A percentile compares a stretch with the other conserved stretches of the same genome.
phyloP scores from a whole-genome alignment of 768 basidiomycete species.

The Podaxis sp. region DNA sequence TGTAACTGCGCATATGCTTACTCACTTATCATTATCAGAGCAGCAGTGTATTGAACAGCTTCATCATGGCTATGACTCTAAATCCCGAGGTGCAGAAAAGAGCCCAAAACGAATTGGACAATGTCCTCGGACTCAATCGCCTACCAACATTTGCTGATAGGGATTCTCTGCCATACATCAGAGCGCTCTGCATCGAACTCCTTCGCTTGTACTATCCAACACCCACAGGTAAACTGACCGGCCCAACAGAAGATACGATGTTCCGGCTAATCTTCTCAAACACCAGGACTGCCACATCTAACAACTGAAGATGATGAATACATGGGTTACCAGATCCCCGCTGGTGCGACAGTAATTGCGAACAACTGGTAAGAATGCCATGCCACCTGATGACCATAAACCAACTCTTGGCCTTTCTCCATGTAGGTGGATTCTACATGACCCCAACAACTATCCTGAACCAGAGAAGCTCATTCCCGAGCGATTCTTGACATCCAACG shows the following conservation, averaged over 20 bases:
- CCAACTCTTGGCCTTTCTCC: background rate
- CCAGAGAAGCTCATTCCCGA: slow-evolving; percentile 22
- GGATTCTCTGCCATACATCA: slow-evolving; percentile 22
- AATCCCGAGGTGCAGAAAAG: slow-evolving; percentile 18
- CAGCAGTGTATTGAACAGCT: slow-evolving; percentile 5
- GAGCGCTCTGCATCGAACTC: slow-evolving; percentile 20
- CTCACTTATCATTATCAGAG: background rate
- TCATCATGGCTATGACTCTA: slow-evolving; percentile 21
- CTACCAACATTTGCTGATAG: slow-evolving; percentile 26
- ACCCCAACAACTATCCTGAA: slow-evolving; percentile 19
- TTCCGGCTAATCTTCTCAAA: background rate
- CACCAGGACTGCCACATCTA: slow-evolving; percentile 19
- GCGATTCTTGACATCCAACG: slow-evolving; percentile 14
- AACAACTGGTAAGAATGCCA: slow-evolving; percentile 19
- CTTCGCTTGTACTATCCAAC: slow-evolving; percentile 19
- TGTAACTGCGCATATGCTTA: background rate
- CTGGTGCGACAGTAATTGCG: slow-evolving; percentile 20
- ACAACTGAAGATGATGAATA: slow-evolving; percentile 19
- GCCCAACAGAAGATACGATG: background rate
- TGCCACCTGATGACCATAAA: background rate
- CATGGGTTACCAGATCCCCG: slow-evolving; percentile 21
- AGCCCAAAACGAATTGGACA: slow-evolving; percentile 26
- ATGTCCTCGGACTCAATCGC: slow-evolving; percentile 24
- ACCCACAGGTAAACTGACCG: slow-evolving; percentile 18
- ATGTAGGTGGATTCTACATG: slow-evolving; percentile 27